Percentiles rank a stretch among this genome's conserved stretches.
Conservation (phyloP, 768 basidiomycete species). For the Agrocybe chaxingu region DNA sequence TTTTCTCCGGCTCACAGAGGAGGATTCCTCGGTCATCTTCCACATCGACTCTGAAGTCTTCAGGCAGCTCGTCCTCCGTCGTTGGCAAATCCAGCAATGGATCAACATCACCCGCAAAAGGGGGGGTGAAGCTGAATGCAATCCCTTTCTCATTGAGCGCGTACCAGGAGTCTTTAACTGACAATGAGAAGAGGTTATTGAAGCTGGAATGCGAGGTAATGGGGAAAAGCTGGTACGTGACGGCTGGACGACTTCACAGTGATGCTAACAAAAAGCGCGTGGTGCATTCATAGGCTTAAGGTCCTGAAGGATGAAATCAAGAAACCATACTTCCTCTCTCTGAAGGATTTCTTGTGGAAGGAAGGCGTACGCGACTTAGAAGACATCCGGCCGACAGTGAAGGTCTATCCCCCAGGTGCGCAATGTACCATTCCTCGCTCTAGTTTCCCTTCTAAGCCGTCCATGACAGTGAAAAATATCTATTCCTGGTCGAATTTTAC, state of each 20-base stretch:
- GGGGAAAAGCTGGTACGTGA: slow-evolving; percentile 67
- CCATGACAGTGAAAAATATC: slow-evolving; percentile 60
- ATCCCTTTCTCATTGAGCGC: slow-evolving; percentile 65
- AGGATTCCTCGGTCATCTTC: too few species aligned
- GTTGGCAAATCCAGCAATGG: too few species aligned
- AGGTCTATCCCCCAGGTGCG: slow-evolving; percentile 80
- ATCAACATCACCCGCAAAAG: too few species aligned
- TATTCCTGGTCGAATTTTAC: slow-evolving; percentile 89
- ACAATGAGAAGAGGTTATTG: slow-evolving; percentile 56
- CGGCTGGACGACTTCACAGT: neutral
- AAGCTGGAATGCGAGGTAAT: slow-evolving; percentile 70
- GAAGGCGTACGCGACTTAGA: slow-evolving; percentile 57
- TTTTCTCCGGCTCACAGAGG: too few species aligned
- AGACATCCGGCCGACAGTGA: slow-evolving; percentile 42
- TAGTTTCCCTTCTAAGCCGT: neutral
- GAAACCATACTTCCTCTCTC: slow-evolving; percentile 70
- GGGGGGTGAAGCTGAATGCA: slow-evolving; percentile 43
- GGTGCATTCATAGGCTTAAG: slow-evolving; percentile 53
- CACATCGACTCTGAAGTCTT: too few species aligned
- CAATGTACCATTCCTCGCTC: neutral
- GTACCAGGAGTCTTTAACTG: slow-evolving; percentile 50
- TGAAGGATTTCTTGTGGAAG: slow-evolving; percentile 68
- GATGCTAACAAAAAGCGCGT: neutral
- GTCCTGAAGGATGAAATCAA: slow-evolving; percentile 70
- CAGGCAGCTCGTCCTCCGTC: too few species aligned